Evolutionary conservation across 306 rosid species (phyloP).

Genomic region (Castanea crenata): DNA sequence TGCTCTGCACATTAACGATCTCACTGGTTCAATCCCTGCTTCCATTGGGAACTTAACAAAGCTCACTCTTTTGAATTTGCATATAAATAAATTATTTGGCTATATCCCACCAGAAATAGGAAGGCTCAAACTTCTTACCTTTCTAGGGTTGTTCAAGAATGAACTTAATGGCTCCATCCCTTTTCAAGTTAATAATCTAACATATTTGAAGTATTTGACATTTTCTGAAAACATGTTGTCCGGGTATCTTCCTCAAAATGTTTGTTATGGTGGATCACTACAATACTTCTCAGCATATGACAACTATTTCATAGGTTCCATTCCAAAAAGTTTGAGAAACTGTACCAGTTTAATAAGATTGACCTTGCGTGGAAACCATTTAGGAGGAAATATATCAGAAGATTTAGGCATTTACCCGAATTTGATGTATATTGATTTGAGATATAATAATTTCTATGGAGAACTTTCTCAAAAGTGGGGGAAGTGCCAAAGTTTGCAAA

Average conservation of each 20-base stretch:
- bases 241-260: not conserved
- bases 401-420: slow-evolving; percentile 39
- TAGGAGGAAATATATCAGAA: slow-evolving; percentile 33
- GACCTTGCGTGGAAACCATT: slow-evolving; percentile 2
- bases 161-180: slow-evolving; percentile 9
- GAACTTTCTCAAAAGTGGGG: no score
- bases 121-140: not conserved
- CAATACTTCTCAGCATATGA: not conserved
- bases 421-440: slow-evolving; percentile 13
- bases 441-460: not conserved
- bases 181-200: not conserved
- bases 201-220: not conserved
- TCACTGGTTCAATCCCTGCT: not conserved
- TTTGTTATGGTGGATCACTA: not conserved
- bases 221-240: slow-evolving; percentile 1
- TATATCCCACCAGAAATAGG: no score
- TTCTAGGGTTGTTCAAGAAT: not conserved
- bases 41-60: not conserved
- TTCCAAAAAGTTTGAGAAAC: not conserved
- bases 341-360: slow-evolving; percentile 27
- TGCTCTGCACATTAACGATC: no score
- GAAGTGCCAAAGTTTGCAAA: no score
- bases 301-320: no score
- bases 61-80: no score
- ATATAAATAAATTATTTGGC: no score